phyloP scores from a whole-genome alignment of 305 asterid species.

The Fraxinus paxiana region DNA sequence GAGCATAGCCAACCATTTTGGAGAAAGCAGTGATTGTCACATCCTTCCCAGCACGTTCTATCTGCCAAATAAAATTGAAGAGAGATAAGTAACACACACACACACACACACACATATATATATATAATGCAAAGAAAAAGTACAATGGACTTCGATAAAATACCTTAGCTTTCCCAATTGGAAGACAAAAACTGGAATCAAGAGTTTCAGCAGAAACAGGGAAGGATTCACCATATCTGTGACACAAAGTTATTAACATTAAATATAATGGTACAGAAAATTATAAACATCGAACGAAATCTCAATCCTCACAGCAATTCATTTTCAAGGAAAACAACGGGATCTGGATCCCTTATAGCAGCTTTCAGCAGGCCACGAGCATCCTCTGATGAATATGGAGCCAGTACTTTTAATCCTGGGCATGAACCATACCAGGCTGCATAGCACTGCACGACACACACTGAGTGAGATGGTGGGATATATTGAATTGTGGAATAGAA shows the following conservation, averaged over 20 bases:
- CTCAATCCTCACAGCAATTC: slow-evolving; percentile 38
- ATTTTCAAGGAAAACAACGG: slow-evolving; percentile 55
- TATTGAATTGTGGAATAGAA: background rate
- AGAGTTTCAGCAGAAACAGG: slow-evolving; percentile 44
- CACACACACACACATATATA: background rate
- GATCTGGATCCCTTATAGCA: slow-evolving; percentile 56
- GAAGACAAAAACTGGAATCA: slow-evolving; percentile 49
- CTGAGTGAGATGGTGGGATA: background rate
- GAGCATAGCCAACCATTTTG: slow-evolving; percentile 54
- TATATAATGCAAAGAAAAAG: slow-evolving; percentile 1
- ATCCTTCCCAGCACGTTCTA: slow-evolving; percentile 46
- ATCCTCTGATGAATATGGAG: slow-evolving; percentile 51
- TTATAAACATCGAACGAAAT: background rate
- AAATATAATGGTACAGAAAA: background rate
- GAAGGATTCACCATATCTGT: slow-evolving; percentile 52
- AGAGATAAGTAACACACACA: background rate
- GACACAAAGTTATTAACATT: background rate
- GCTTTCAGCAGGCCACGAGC: slow-evolving; percentile 55
- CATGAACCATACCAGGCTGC: slow-evolving; percentile 49
- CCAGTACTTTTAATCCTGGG: slow-evolving; percentile 47
- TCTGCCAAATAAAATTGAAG: slow-evolving; percentile 27
- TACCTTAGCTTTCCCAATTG: slow-evolving; percentile 53
- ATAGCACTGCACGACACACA: slow-evolving; percentile 37
- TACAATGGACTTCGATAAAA: background rate
- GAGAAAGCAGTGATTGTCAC: slow-evolving; percentile 45